A percentile compares a stretch with the other conserved stretches of the same genome.
These are phyloP conservation scores for Diaporthe sp. DNA, from an alignment of 2,329 filamentous ascomycete species.

Conservation along the genomic window DNA sequence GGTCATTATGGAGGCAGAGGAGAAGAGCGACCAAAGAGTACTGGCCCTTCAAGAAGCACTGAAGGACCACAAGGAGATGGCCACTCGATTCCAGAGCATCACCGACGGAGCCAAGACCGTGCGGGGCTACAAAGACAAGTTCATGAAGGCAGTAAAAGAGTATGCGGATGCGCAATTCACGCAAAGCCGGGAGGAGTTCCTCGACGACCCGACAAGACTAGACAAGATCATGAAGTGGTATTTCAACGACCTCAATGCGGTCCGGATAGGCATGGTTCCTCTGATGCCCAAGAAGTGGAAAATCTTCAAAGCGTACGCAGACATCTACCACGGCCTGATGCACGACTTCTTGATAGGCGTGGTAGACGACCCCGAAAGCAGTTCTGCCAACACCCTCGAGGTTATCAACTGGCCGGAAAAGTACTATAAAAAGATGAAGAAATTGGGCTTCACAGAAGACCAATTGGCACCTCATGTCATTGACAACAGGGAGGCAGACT, in stretches of 20 bases:
- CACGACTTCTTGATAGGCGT: conserved; percentile 90
- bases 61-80: conserved; percentile 95
- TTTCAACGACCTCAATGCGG: conserved; percentile 97
- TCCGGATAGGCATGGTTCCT: conserved; percentile 90
- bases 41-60: conserved; percentile 93
- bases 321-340: conserved; percentile 95
- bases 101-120: conserved; percentile 92
- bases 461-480: conserved; percentile 89
- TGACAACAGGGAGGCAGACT: conserved; percentile 89
- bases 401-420: conserved; percentile 96
- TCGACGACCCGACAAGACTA: conserved; percentile 84
- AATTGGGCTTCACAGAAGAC: conserved; percentile 83
- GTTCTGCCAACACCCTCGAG: conserved; percentile 87
- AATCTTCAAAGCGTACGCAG: conserved; percentile 89
- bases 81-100: conserved; percentile 93
- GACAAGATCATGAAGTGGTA: conserved; percentile 95
- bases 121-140: conserved; percentile 97
- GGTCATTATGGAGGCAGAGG: conserved; percentile 93
- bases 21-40: conserved; percentile 95
- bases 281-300: conserved; percentile 98
- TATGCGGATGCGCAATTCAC: conserved; percentile 83
- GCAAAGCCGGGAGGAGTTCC: conserved; percentile 79
- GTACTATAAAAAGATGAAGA: conserved; percentile 96
- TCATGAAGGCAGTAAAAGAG: conserved; percentile 82
- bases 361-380: conserved; percentile 88